Percentiles rank a stretch among this genome's conserved stretches.
phyloP scores from a whole-genome alignment of 1,139 yeast genomes.

The Candida dubliniensis region DNA sequence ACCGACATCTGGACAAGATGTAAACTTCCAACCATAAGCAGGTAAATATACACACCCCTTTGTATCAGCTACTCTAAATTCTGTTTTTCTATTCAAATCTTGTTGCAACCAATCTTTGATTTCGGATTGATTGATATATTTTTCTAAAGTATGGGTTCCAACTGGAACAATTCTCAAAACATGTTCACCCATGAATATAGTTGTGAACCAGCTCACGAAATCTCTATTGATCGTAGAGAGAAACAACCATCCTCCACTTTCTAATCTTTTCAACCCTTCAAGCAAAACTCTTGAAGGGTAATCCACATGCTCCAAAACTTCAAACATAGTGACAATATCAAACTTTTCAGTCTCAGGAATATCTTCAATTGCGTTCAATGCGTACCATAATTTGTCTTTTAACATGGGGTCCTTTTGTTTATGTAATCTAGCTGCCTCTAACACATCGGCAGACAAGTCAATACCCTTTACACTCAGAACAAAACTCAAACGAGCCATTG shows the following conservation, averaged over 20 bases:
- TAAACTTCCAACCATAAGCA: conserved; percentile 78
- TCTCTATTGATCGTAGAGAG: conserved; percentile 92
- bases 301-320: conserved; percentile 91
- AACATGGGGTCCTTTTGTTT: conserved; percentile 63
- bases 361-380: conserved; percentile 61
- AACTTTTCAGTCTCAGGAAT: conserved; percentile 47
- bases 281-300: conserved; percentile 72
- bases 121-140: conserved; percentile 80
- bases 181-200: conserved; percentile 88
- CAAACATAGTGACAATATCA: conserved; percentile 88
- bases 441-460: conserved; percentile 80
- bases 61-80: conserved; percentile 60
- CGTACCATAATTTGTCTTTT: conserved; percentile 53
- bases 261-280: conserved; percentile 65
- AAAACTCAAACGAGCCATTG: conserved; percentile 73
- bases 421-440: conserved; percentile 78
- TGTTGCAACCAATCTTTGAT: conserved; percentile 62
- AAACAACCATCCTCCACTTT: conserved; percentile 83
- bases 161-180: conserved; percentile 77
- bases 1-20: conserved; percentile 61
- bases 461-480: conserved; percentile 72
- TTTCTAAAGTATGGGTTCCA: conserved; percentile 87
- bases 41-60: conserved; percentile 87
- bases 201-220: conserved; percentile 86
- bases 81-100: conserved; percentile 30